Evolutionary conservation across 2,329 filamentous ascomycete genomes (phyloP), one percentile per base, ranked within the genome.

Genomic region (Chaetomium globosum): DNA sequence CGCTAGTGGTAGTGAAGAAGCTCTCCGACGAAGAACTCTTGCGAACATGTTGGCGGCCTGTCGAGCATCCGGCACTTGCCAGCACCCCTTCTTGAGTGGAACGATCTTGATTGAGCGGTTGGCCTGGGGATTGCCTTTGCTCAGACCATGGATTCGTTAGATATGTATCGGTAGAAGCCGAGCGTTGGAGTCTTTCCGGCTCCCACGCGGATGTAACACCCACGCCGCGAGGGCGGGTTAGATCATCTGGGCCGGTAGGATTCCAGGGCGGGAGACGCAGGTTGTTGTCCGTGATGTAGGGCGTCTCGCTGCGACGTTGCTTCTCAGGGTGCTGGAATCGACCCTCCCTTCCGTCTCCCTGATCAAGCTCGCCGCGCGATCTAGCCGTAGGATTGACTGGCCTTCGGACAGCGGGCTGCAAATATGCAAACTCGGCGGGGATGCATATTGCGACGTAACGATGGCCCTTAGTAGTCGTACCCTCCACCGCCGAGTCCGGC

Each of bases 371-470:
- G 3, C 28, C 7, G 16, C 19, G 3, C 16, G 28, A 8, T 7
- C 8, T 30, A 6, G 28, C 13, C n/a, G 16, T 13, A 28, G 56
- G 2, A 19, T n/a, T 28, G 8, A 10, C 13, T 2, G 58, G 13
- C 5, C 46, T 33, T 36, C 61, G 54, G 1, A 68, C 65, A 30
- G 48, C 21, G 12, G 72, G 68, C 2, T 76, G 77, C 52, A 82
- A 74, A 26, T 83, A 79, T 5, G 79, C 80, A 64, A 83, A 76
- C 68, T 85, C 80, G 13, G 82, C 65, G 1, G 85, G 85, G 53
- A 87, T 86, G 0, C 85, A 86, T 59, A 87, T 87, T 65, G 85
- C 83, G 68, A 88, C 87, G 69, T 87, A 82, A 4, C 83, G 79
- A 71, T 85, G 78, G 1, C 85, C 85, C 2, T 77, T 80, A 7